Evolutionary conservation across 2,329 filamentous ascomycete species (phyloP).

Genomic region (Hymenoscyphus albidus): DNA sequence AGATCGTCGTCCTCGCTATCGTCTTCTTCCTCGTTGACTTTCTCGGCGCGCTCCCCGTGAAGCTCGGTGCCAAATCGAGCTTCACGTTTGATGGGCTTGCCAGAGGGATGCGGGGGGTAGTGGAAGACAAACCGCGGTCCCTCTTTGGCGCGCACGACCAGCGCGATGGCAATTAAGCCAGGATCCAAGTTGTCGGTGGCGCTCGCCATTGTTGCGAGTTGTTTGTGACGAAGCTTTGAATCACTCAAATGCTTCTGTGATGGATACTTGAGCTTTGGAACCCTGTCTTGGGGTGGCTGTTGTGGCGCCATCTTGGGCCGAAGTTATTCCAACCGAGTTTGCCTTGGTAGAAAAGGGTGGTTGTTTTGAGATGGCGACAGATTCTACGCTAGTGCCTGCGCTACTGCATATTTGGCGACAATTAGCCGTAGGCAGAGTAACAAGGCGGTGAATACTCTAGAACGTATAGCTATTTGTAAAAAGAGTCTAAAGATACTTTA

Average conservation of each 20-base stretch:
- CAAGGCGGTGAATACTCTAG: no score
- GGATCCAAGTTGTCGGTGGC: conserved; percentile 38
- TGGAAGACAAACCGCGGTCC: conserved; percentile 83
- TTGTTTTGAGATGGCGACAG: no score
- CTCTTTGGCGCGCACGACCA: conserved; percentile 57
- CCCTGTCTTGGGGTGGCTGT: background rate
- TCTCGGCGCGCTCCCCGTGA: conserved; percentile 24
- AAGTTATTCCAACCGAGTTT: background rate
- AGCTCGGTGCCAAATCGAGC: conserved; percentile 35
- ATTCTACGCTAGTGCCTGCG: no score
- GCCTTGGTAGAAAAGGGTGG: no score
- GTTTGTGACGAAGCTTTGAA: background rate
- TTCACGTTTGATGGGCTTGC: conserved; percentile 33
- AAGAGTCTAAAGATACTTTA: no score
- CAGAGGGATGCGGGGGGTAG: conserved; percentile 62
- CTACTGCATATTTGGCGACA: no score
- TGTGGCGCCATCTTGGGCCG: background rate
- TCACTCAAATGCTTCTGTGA: background rate
- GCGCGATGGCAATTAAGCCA: conserved; percentile 41
- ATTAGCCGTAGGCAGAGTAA: no score
- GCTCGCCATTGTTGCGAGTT: conserved; percentile 12
- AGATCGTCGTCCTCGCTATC: conserved; percentile 41
- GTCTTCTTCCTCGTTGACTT: conserved; percentile 22
- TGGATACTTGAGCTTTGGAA: background rate
- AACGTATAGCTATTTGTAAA: no score